phyloP scores from a whole-genome alignment of 2,329 filamentous ascomycete genomes.

The Corynespora cassiicola region DNA sequence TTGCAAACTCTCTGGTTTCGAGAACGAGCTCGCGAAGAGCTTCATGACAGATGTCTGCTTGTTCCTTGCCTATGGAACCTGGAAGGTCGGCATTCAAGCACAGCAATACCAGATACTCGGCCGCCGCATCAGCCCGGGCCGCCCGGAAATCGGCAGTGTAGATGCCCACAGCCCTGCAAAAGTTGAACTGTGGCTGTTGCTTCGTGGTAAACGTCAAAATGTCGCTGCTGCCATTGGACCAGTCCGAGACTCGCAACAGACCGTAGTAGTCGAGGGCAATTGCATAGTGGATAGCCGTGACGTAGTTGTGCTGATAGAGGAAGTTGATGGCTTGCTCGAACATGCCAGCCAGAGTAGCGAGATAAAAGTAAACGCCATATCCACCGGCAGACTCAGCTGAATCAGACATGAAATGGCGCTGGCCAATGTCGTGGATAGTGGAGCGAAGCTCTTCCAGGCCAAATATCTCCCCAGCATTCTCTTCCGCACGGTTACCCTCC shows the following conservation, averaged over 20 bases:
- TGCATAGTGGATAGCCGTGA: slow-evolving; percentile 94
- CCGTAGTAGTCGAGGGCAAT: slow-evolving; percentile 76
- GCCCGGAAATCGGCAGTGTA: slow-evolving; percentile 97
- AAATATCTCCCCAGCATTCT: slow-evolving; percentile 67
- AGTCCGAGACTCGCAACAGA: slow-evolving; percentile 81
- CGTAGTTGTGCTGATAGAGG: slow-evolving; percentile 88
- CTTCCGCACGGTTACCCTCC: slow-evolving; percentile 66
- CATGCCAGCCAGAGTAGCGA: slow-evolving; percentile 88
- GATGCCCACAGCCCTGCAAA: slow-evolving; percentile 89
- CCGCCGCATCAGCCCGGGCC: slow-evolving; percentile 84
- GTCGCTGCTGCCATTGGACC: slow-evolving; percentile 66
- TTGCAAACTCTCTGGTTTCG: slow-evolving; percentile 96
- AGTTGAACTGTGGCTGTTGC: slow-evolving; percentile 84
- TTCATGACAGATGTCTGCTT: slow-evolving; percentile 86
- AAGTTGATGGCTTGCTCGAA: slow-evolving; percentile 94
- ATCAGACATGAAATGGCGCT: slow-evolving; percentile 86
- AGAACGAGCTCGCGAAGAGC: slow-evolving; percentile 91
- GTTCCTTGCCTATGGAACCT: slow-evolving; percentile 75
- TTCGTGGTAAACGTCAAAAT: slow-evolving; percentile 74
- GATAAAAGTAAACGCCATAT: slow-evolving; percentile 91
- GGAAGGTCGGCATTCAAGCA: slow-evolving; percentile 87
- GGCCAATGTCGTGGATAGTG: slow-evolving; percentile 86
- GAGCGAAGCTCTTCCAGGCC: slow-evolving; percentile 73
- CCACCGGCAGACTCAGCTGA: slow-evolving; percentile 78
- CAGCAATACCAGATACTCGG: slow-evolving; percentile 91